Conservation (phyloP, 805 yeast species). For the Wickerhamomyces strasburgensis region DNA sequence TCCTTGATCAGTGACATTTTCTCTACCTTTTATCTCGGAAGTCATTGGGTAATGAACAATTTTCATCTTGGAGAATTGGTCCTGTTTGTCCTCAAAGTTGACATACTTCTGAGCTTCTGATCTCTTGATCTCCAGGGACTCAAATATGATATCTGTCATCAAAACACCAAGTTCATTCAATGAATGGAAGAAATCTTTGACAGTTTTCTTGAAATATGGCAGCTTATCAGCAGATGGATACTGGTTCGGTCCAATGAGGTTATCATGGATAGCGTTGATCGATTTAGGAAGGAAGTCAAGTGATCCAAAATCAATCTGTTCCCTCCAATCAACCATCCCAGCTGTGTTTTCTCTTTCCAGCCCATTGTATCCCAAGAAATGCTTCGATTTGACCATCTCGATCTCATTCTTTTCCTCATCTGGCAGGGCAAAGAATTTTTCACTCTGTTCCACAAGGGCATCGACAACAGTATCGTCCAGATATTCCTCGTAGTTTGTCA, state of each 20-base stretch:
- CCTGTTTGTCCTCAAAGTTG: conserved; percentile 33
- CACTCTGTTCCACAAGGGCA: conserved; percentile 28
- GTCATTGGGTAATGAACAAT: conserved; percentile 34
- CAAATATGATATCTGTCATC: conserved; percentile 46
- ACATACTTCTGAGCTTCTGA: conserved; percentile 44
- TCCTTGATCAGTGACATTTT: conserved; percentile 35
- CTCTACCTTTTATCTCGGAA: conserved; percentile 37
- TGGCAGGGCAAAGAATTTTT: conserved; percentile 36
- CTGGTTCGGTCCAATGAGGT: conserved; percentile 43
- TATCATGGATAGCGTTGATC: conserved; percentile 32
- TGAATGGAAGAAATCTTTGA: conserved; percentile 34
- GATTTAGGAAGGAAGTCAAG: conserved; percentile 38
- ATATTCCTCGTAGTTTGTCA: conserved; percentile 35
- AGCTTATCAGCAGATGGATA: conserved; percentile 35
- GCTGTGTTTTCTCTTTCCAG: conserved; percentile 45
- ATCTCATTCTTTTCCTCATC: conserved; percentile 33
- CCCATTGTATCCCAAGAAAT: conserved; percentile 42
- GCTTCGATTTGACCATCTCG: conserved; percentile 39
- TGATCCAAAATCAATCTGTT: conserved; percentile 44
- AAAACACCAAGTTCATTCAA: conserved; percentile 40
- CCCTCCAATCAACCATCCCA: conserved; percentile 43
- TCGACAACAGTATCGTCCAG: conserved; percentile 32
- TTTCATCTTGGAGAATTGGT: conserved; percentile 30
- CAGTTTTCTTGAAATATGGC: conserved; percentile 32
- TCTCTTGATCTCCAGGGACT: conserved; percentile 45